Base-by-base conservation (phyloP, 129 eudicot species). In the Ambrosia trifida region DNA sequence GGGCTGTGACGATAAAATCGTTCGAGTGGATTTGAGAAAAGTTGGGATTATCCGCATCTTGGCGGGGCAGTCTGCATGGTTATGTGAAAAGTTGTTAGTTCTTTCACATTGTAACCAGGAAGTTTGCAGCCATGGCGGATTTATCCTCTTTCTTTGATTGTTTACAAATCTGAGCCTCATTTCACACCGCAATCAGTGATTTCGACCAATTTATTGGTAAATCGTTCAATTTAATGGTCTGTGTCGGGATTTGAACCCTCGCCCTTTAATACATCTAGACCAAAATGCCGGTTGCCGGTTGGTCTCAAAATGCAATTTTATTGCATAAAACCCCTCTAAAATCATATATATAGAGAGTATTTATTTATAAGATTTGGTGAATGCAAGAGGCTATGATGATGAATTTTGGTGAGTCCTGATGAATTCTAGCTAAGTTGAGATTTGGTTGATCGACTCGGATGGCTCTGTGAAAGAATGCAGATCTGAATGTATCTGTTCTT, bases 61-160 rank as follows among this genome's bases (percentile, higher is more conserved):
- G 61, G 61, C 61, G 61, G 61, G 61, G 33, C 61, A 54, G 12
- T 10, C 33, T 54, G 13, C 59, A 20, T 20, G 58, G 61, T 3
- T 1, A 57, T 57, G 16, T 9, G n/a, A 11, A 24, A 24, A 24
- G 10, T 0, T 0, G 3, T 12, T 18, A 3, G 14, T 4, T 57
- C 16, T 57, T 28, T 57, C 18, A 11, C 17, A 57, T 16, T 17
- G 58, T 18, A 5, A 16, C 11, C 11, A 0, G 30, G 5, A 17
- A 16, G 58, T 18, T 56, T 56, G 62, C 32, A 19, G 33, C 32
- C 13, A 56, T 18, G 58, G 30, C 58, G 24, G 58, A 17, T 51
- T 51, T 18, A 17, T 51, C 58, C 2, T 5, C n/a, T 46, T 16
- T 51, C 30, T 16, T 17, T 17, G 10, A 51, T 17, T 51, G 28